Percentiles rank a stretch among this genome's conserved stretches.
These are phyloP conservation scores for Penicillium alfredii DNA, from an alignment of 495 filamentous ascomycete genomes.

Conservation along the genomic window DNA sequence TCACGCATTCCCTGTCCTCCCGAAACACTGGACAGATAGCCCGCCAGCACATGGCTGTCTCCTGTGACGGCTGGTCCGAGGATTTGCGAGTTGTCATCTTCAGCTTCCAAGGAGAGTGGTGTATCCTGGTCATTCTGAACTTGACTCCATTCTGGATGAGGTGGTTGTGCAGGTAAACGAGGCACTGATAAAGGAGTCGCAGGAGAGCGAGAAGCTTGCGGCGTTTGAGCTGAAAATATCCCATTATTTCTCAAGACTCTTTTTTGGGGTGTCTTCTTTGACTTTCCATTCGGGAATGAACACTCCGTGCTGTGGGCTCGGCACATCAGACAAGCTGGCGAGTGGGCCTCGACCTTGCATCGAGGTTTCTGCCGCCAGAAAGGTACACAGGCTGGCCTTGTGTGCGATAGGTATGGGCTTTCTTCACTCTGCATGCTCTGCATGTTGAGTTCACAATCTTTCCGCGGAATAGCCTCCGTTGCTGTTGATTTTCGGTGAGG, in stretches of 20 bases:
- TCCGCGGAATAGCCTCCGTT: too few species aligned
- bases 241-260: too few species aligned
- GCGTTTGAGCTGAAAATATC: too few species aligned
- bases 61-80: constrained; percentile 7
- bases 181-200: not conserved
- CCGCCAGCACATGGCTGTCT: constrained; percentile 6
- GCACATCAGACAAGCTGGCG: constrained; percentile 6
- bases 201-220: too few species aligned
- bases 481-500: too few species aligned
- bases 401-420: constrained; percentile 6
- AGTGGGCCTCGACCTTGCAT: constrained; percentile 7
- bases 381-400: constrained; percentile 5
- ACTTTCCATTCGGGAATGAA: constrained; percentile 2
- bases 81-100: constrained; percentile 7
- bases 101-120: constrained; percentile 6
- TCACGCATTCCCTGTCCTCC: constrained; percentile 8
- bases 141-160: too few species aligned
- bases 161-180: not conserved
- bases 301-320: constrained; percentile 7
- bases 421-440: too few species aligned
- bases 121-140: constrained; percentile 3
- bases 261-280: constrained; percentile 1
- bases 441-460: too few species aligned
- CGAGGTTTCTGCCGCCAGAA: constrained; percentile 6
- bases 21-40: constrained; percentile 6